Evolutionary conservation across 139 green algal species (phyloP), one percentile per base, ranked within the genome.

Genomic region (Chlamydomonas schloesseri): DNA sequence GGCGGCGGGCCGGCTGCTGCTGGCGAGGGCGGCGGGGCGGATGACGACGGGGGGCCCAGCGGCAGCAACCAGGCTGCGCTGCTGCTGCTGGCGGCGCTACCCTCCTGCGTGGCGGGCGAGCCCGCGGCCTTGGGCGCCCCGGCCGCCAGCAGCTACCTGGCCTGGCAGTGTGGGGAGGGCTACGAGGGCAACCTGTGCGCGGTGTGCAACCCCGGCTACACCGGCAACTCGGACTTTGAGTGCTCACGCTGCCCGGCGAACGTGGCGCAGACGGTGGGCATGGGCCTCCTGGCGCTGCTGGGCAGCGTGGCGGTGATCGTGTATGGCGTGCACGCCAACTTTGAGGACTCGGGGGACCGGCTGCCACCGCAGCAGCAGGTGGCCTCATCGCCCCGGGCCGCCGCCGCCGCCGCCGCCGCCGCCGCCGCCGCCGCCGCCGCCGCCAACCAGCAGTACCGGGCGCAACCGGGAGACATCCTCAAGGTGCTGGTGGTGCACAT

Each of bases 141-240:
- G n/a, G n/a, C n/a, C n/a, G n/a, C 62, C 3, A 2, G 18, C 28
- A 70, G 62, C 62, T 70, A 70, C 62, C 34, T 70, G 62, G 26
- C 34, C 4, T 15, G 14, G 62, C 62, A 70, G 28, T 70, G 62
- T 15, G 62, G 26, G 2, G 62, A 70, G 67, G 67, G 67, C 31
- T 72, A 72, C 67, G 47, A 31, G 11, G 67, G 67, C 11, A 46
- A 47, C 67, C 67, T 72, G 67, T 72, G 67, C 67, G 67, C 67
- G 8, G 33, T 31, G 31, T 72, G 67, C 67, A 24, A 28, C 8
- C 67, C 67, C 2, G 31, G 33, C 31, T 47, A 72, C 67, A 28
- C 28, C 11, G 4, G 47, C 67, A 17, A 46, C 17, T 13, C 2
- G 6, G 67, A 72, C 67, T 72, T 72, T 46, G 31, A 46, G 67